Evolutionary conservation across 2,329 filamentous ascomycete genomes (phyloP).

Genomic region (Trichoderma sp.): DNA sequence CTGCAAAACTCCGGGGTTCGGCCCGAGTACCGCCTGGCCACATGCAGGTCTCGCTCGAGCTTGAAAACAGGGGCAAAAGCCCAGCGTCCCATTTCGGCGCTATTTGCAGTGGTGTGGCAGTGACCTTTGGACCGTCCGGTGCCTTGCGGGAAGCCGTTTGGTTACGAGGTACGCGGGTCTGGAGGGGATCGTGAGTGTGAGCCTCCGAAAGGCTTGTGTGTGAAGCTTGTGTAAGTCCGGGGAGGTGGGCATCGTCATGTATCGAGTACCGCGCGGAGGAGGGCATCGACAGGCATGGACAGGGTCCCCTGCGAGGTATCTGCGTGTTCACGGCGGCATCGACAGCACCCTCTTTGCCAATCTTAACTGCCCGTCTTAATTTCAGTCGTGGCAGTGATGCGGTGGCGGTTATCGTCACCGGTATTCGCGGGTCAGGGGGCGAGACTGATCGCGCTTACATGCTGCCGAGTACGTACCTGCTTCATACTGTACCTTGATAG

Average conservation of each 20-base stretch:
- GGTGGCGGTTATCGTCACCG: background rate
- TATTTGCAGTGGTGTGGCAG: slow-evolving; percentile 12
- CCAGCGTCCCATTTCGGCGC: slow-evolving; percentile 15
- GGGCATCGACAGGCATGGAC: background rate
- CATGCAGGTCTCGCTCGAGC: slow-evolving; percentile 3
- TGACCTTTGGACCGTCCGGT: background rate
- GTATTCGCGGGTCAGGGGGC: background rate
- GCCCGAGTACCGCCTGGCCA: slow-evolving; percentile 17
- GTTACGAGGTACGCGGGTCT: background rate
- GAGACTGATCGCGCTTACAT: background rate
- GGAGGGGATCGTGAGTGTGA: background rate
- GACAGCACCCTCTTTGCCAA: background rate
- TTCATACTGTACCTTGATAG: background rate
- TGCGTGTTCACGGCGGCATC: background rate
- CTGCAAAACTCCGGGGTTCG: slow-evolving; percentile 21
- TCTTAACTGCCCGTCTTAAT: slow-evolving; percentile 4
- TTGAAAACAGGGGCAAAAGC: background rate
- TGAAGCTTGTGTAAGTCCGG: too few relatives aligned
- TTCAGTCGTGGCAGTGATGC: background rate
- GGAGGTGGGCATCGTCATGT: background rate
- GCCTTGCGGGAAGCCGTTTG: background rate
- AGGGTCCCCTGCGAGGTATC: background rate
- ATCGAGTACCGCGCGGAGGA: background rate
- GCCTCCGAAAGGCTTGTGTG: background rate
- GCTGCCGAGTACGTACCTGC: background rate